Percentiles rank a stretch among this genome's conserved stretches.
These are phyloP conservation scores for Xylaria intraflava DNA, from an alignment of 495 filamentous ascomycete genomes.

Conservation along the genomic window DNA sequence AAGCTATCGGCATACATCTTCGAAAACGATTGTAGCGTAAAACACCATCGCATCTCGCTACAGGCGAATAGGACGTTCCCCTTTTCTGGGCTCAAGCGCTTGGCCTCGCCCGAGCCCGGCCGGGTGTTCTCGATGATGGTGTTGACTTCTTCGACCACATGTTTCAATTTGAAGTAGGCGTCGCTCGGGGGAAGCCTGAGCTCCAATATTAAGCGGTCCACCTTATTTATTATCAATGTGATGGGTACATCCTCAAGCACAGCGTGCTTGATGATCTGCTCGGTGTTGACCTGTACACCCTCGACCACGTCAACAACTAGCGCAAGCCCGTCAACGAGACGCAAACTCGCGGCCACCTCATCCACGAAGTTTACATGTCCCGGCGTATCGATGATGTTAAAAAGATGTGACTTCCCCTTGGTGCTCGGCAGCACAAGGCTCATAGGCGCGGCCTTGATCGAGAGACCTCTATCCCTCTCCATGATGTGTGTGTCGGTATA, in stretches of 20 bases:
- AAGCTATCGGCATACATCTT: constrained; percentile 93
- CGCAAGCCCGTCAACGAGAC: constrained; percentile 85
- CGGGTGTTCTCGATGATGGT: constrained; percentile 83
- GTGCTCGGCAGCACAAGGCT: constrained; percentile 81
- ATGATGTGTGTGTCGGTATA: constrained; percentile 90
- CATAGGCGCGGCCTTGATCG: constrained; percentile 92
- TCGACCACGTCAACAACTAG: constrained; percentile 97
- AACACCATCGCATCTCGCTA: constrained; percentile 91
- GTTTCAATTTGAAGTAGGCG: constrained; percentile 97
- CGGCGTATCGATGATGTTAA: constrained; percentile 94
- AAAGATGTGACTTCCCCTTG: constrained; percentile 88
- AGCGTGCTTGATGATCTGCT: constrained; percentile 93
- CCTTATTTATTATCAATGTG: constrained; percentile 89
- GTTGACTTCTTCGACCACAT: constrained; percentile 96
- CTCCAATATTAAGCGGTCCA: constrained; percentile 92
- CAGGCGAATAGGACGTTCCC: constrained; percentile 95
- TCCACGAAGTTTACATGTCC: constrained; percentile 98
- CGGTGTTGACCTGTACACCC: constrained; percentile 91
- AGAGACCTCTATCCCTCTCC: constrained; percentile 85
- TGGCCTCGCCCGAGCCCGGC: constrained; percentile 73
- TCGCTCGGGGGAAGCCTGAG: constrained; percentile 91
- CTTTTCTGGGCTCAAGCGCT: constrained; percentile 87
- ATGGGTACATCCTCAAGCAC: constrained; percentile 85
- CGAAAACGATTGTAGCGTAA: constrained; percentile 86
- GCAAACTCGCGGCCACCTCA: constrained; percentile 82